Base-by-base conservation (phyloP, 805 yeast genomes). In the Saturnispora zaruensis region DNA sequence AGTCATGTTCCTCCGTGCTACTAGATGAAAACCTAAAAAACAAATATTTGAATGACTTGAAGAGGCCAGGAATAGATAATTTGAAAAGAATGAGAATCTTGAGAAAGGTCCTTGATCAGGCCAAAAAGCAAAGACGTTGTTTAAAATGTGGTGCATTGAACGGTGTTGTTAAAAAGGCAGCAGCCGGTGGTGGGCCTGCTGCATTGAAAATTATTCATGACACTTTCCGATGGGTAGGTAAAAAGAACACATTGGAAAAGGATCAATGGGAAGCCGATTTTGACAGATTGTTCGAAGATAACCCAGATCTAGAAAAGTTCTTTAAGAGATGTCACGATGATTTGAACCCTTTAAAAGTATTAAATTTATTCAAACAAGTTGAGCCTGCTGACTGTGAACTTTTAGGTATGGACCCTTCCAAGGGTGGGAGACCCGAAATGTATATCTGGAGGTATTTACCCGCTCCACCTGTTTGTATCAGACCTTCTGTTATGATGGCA, bases 401-500 rank as follows among this genome's bases (percentile, higher is more conserved):
- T 18, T 70, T 93, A 30, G 99, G 99, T 49, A 80, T 93, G 48
- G 93, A 93, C 61, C 79, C 96, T 1, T 76, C 87, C 3, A 78
- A 81, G 57, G 87, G 89, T 36, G 96, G 97, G 44, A 76, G 97
- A 57, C 99, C 98, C 5, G 98, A 91, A 68, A 87, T 85, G 76
- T 93, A 90, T 65, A 79, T 93, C 37, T 93, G 99, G 99, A 79
- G 96, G 62, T 93, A 90, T 64, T 75, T 93, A 49, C 99, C 99
- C 0, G 98, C 98, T 0, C 99, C 99, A 1, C 99, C 99, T 0
- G 97, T 95, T 18, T 93, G 99, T 74, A 93, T 93, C 50, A 79
- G 99, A 57, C 99, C 99, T 3, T 90, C 98, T 4, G 98, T 93
- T 28, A 74, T 82, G 72, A 88, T 87, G 90, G 89, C 87, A 64